phyloP scores from a whole-genome alignment of 495 filamentous ascomycete genomes.

The Penicillium canariense region DNA sequence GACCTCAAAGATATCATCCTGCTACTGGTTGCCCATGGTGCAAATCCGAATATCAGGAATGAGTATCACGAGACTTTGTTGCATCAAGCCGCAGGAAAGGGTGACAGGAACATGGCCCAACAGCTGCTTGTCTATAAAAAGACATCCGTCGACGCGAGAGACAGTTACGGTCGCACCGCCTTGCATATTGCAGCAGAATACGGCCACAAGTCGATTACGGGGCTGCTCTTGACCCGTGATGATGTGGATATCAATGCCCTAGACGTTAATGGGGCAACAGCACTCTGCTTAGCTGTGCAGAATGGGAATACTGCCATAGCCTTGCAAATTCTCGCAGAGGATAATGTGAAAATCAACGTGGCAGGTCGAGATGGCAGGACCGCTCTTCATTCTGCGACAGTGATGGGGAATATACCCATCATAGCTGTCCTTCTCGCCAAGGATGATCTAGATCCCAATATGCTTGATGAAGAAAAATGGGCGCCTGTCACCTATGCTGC shows the following conservation, averaged over 20 bases:
- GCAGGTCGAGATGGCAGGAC: background rate
- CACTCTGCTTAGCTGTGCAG: background rate
- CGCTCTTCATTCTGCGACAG: background rate
- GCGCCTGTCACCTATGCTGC: too few species aligned
- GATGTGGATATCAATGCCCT: background rate
- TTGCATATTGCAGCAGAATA: background rate
- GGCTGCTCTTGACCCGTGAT: background rate
- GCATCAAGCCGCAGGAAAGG: background rate
- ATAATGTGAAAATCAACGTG: background rate
- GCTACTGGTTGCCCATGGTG: background rate
- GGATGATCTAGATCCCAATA: background rate
- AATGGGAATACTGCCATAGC: background rate
- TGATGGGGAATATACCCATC: background rate
- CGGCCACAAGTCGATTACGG: background rate
- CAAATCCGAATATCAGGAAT: background rate
- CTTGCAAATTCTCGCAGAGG: background rate
- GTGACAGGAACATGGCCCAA: background rate
- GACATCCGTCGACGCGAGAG: background rate
- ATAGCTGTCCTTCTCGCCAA: background rate
- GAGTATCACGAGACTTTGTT: background rate
- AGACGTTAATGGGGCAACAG: background rate
- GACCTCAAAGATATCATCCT: background rate
- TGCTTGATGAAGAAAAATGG: background rate
- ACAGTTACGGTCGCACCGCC: background rate
- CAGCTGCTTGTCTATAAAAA: background rate